Evolutionary conservation across 306 rosid species (phyloP).

Genomic region (Nissolia schottii): DNA sequence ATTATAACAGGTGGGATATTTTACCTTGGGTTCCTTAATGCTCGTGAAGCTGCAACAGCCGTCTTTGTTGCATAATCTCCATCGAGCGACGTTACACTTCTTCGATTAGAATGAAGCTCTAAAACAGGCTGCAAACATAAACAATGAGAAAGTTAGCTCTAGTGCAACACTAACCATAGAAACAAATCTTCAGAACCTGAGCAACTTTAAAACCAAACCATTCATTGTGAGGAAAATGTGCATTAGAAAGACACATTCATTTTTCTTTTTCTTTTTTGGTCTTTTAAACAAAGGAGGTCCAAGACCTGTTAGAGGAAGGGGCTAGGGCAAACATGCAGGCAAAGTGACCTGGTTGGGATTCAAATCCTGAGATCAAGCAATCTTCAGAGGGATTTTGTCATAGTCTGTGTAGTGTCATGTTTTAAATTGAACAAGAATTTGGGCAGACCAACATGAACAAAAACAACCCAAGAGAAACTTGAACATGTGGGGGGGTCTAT

Average conservation of each 20-base stretch:
- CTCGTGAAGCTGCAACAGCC: conserved; percentile 32
- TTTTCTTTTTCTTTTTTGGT: not conserved
- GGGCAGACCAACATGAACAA: not conserved
- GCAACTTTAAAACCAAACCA: conserved; percentile 13
- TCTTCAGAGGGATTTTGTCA: not conserved
- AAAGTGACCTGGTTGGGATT: not conserved
- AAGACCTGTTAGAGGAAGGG: not conserved
- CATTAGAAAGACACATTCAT: not conserved
- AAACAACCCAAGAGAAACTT: too few species aligned
- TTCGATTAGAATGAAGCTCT: conserved; percentile 37
- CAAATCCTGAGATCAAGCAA: not conserved
- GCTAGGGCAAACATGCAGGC: not conserved
- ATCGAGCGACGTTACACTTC: conserved; percentile 34
- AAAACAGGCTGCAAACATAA: conserved; percentile 33
- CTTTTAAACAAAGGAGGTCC: not conserved
- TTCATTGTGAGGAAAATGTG: not conserved
- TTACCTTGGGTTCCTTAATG: conserved; percentile 41
- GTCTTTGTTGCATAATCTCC: conserved; percentile 36
- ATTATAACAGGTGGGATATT: conserved; percentile 22
- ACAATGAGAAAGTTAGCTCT: conserved; percentile 20
- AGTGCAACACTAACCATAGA: conserved; percentile 1
- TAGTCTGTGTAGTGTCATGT: not conserved
- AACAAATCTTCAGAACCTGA: not conserved
- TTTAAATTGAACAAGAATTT: not conserved
- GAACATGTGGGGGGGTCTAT: too few species aligned